Conservation (phyloP, 352 stramenopile genomes). For the Globisporangium solare region DNA sequence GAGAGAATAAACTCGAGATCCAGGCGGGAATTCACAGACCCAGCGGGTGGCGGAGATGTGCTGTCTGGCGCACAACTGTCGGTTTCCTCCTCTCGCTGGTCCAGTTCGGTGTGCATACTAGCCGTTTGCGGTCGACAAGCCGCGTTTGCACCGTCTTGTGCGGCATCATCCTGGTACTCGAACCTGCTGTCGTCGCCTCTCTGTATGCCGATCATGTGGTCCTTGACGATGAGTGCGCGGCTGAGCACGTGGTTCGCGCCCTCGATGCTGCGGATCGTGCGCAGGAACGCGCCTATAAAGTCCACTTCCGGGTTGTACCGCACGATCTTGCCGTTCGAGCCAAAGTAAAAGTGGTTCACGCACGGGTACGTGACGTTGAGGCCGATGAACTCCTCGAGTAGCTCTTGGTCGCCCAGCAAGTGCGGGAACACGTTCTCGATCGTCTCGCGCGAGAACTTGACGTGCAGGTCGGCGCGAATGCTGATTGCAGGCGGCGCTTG, state of each 20-base stretch:
- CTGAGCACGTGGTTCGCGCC: conserved; percentile 28
- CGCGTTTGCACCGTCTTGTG: too few species aligned
- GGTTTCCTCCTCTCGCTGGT: too few species aligned
- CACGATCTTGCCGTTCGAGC: conserved; percentile 30
- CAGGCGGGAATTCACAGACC: too few species aligned
- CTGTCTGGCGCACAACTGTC: too few species aligned
- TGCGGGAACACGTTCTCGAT: conserved; percentile 50
- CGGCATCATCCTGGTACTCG: too few species aligned
- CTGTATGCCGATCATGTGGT: conserved; percentile 35
- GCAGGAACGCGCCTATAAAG: conserved; percentile 27
- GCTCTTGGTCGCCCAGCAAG: conserved; percentile 23
- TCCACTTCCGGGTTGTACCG: conserved; percentile 39
- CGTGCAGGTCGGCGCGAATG: conserved; percentile 24
- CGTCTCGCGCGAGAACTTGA: conserved; percentile 44
- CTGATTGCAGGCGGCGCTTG: conserved; percentile 20
- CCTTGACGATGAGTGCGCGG: conserved; percentile 32
- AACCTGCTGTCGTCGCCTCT: neutral
- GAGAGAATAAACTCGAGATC: too few species aligned
- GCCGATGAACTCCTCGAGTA: conserved; percentile 36
- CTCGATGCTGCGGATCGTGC: conserved; percentile 21
- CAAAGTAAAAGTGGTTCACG: conserved; percentile 44
- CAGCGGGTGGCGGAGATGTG: too few species aligned
- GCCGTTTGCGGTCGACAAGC: too few species aligned
- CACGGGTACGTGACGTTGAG: conserved; percentile 41
- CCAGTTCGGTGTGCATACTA: too few species aligned